Base-by-base conservation (phyloP, 257 asterid species). In the Marsdenia floribunda region DNA sequence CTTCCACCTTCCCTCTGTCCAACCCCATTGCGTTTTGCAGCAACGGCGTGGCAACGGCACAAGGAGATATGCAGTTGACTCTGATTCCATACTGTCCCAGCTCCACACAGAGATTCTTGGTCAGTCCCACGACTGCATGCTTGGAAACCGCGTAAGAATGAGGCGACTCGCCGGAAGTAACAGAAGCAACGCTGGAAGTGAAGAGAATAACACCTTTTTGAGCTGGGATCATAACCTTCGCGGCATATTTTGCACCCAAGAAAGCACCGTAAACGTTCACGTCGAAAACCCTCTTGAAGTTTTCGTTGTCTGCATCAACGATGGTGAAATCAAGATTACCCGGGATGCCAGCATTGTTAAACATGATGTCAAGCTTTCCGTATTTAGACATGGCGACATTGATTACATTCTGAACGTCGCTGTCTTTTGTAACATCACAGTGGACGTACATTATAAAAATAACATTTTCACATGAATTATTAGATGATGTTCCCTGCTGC, bases 221-320 rank as follows among this genome's bases (percentile, higher is more conserved):
- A n/a, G 86, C 87, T 0, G 98, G 97, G n/a, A 90, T 80, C 98
- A 92, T 92, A 2, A 75, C 92, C 33, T 83, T 83, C 0, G 96
- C 92, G 0, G 97, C 96, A 76, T 90, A 89, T 61, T 92, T 92
- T 16, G 91, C 90, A 0, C 96, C 92, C 35, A 90, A 78, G 54
- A 88, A 92, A 0, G 88, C 82, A 2, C 97, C 97, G 60, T 64
- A 85, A 0, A 90, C 96, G 61, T 92, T 92, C 24, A 87, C 95
- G 0, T 90, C 90, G 52, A 92, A 85, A 6, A 92, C 97, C 22
- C 78, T 68, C 47, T 82, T 85, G 87, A 92, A 90, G 70, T 88
- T 86, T 8, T 87, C 85, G 72, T 78, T 79, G 50, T 86, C 88
- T 0, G 90, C 84, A 0, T 87, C 87, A 1, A 68, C 71, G 12